Evolutionary conservation across 495 filamentous ascomycete species (phyloP).

Genomic region (Annulohypoxylon stygium): DNA sequence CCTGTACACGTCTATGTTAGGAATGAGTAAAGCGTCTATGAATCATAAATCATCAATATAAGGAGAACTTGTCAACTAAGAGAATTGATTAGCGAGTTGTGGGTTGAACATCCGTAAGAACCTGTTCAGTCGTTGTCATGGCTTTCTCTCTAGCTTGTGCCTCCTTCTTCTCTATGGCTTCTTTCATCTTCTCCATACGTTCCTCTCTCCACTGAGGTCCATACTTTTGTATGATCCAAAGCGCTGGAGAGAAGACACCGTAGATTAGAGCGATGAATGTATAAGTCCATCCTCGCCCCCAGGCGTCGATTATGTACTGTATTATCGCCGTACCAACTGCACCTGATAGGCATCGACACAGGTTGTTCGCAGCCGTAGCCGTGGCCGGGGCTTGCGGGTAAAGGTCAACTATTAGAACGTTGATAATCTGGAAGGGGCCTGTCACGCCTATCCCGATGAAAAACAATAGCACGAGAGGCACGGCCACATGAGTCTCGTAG

Average conservation of each 20-base stretch:
- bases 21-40: not conserved
- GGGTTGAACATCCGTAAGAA: constrained; percentile 3
- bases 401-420: constrained; percentile 62
- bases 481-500: constrained; percentile 58
- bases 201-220: constrained; percentile 61
- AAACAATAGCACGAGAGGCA: constrained; percentile 68
- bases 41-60: not conserved
- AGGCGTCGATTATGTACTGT: constrained; percentile 55
- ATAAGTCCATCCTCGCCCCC: constrained; percentile 63
- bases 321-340: constrained; percentile 61
- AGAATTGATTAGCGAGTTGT: constrained; percentile 14
- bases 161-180: constrained; percentile 45
- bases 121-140: constrained; percentile 1
- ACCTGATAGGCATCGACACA: constrained; percentile 60
- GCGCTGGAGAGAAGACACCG: constrained; percentile 52
- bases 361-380: constrained; percentile 63
- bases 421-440: constrained; percentile 65
- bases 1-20: not conserved
- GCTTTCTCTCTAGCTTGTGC: constrained; percentile 33
- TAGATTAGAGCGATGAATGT: constrained; percentile 60
- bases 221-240: constrained; percentile 55
- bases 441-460: constrained; percentile 67
- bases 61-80: not conserved
- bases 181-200: constrained; percentile 48
- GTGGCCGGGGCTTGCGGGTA: constrained; percentile 61